Percentiles rank a stretch among this genome's conserved stretches.
Conservation (phyloP, 176 grass and related monocot species). For the Ampelocalamus luodianensis region DNA sequence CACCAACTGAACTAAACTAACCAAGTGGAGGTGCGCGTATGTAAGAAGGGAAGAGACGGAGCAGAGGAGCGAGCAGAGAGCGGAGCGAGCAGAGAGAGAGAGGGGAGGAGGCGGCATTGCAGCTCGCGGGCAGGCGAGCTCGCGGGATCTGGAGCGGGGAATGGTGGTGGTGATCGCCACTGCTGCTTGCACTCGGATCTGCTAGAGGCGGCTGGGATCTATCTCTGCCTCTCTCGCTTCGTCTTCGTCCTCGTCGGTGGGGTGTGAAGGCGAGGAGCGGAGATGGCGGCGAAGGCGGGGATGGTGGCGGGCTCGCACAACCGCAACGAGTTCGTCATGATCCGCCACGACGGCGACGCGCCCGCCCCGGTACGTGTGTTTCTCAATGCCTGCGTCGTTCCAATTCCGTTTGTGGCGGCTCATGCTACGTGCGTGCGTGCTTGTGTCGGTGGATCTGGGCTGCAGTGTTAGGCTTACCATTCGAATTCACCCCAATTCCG, state of each 20-base stretch:
- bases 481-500: background rate
- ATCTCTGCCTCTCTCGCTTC: background rate
- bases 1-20: constrained; percentile 40
- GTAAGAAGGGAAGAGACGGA: background rate
- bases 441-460: constrained; percentile 50
- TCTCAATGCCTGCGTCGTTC: background rate
- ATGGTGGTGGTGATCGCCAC: constrained; percentile 39
- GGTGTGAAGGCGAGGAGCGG: background rate
- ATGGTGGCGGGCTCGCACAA: constrained; percentile 86
- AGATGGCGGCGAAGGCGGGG: constrained; percentile 70
- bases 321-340: constrained; percentile 89
- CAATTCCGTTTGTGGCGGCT: background rate
- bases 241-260: constrained; percentile 7
- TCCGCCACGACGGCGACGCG: constrained; percentile 73
- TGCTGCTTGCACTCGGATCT: constrained; percentile 15
- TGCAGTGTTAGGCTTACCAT: background rate
- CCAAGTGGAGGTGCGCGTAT: constrained; percentile 18
- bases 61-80: constrained; percentile 9
- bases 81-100: background rate
- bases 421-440: background rate
- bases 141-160: constrained; percentile 29
- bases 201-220: constrained; percentile 18
- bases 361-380: constrained; percentile 43
- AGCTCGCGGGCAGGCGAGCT: background rate
- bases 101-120: constrained; percentile 21